These are phyloP conservation scores for Kurtzmaniella quercitrusa DNA, from an alignment of 1,139 yeast species.

Conservation along the genomic window DNA sequence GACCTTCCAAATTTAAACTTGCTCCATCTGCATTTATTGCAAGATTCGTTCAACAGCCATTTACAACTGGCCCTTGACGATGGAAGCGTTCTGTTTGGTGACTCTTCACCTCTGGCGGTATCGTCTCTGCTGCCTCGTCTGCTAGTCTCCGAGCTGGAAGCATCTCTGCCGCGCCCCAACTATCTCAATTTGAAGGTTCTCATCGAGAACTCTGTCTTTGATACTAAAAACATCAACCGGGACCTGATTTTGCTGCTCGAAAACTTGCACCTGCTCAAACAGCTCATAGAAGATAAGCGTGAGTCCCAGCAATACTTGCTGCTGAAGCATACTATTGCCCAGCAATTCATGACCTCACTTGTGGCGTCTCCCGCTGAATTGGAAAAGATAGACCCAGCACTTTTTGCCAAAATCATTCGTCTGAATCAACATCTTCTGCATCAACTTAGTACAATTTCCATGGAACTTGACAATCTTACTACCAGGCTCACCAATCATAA, in stretches of 20 bases:
- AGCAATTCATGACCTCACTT: conserved; percentile 31
- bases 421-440: conserved; percentile 32
- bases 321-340: conserved; percentile 31
- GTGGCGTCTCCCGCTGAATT: conserved; percentile 15
- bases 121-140: conserved; percentile 2
- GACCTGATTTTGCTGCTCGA: conserved; percentile 33
- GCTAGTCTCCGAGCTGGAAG: not conserved
- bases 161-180: conserved; percentile 17
- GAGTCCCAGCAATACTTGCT: conserved; percentile 31
- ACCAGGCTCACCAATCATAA: conserved; percentile 35
- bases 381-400: conserved; percentile 21
- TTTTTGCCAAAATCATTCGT: conserved; percentile 31
- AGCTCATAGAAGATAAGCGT: conserved; percentile 24
- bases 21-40: conserved; percentile 22
- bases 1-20: conserved; percentile 15
- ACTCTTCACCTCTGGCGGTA: conserved; percentile 8
- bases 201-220: conserved; percentile 44
- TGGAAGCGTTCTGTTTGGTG: conserved; percentile 22
- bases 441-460: conserved; percentile 23
- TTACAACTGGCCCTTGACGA: conserved; percentile 32
- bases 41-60: conserved; percentile 34
- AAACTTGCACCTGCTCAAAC: conserved; percentile 27
- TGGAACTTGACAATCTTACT: conserved; percentile 29
- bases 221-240: conserved; percentile 34
- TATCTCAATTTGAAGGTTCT: conserved; percentile 40